Evolutionary conservation across 2,329 filamentous ascomycete species (phyloP), one percentile per base, ranked within the genome.

Genomic region (Ceratocystis destructans): DNA sequence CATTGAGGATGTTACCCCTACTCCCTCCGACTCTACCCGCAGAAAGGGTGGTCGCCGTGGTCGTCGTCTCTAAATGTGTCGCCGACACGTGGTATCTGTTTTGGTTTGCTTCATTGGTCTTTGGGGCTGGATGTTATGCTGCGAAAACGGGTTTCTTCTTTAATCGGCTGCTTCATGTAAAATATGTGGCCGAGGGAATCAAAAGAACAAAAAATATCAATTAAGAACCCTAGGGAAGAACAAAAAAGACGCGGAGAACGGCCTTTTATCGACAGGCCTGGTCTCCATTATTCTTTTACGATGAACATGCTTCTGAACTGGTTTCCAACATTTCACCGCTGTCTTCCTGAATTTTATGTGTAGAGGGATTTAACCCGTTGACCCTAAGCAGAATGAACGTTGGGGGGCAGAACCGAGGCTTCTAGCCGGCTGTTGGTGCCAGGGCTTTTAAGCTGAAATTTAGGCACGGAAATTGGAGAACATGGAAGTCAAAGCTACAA

Each of bases 11-110:
- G 94, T 99, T 72, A 99, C 95, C 75, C 94, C 94, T 75, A 99
- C 94, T 70, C 94, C 95, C 75, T 99, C 94, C 80, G 94, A 99
- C 82, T 96, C 90, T 79, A 99, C 94, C 77, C 90, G 94, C 83
- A 92, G 93, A 84, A 99, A 99, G 91, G 94, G 94, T 84, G 94
- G 94, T 96, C 92, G 94, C 82, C 93, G 94, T 89, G 94, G 94
- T 97, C 94, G 94, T 83, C 93, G 94, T 96, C 89, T 99, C 81
- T 99, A 84, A 89, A 81, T 70, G 61, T 66, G 61, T 68, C 67
- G 53, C 20, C 50, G 67, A 59, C 61, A 31, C 67, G 48, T 41
- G 37, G 45, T 65, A 46, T 66, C 64, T 68, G 67, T 68, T 68
- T 68, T 68, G 67, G 67, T 68, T 59, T 64, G 61, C 64, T 68